Conservation (phyloP, 2,329 filamentous ascomycete genomes). For the Stagonosporopsis vannaccii region DNA sequence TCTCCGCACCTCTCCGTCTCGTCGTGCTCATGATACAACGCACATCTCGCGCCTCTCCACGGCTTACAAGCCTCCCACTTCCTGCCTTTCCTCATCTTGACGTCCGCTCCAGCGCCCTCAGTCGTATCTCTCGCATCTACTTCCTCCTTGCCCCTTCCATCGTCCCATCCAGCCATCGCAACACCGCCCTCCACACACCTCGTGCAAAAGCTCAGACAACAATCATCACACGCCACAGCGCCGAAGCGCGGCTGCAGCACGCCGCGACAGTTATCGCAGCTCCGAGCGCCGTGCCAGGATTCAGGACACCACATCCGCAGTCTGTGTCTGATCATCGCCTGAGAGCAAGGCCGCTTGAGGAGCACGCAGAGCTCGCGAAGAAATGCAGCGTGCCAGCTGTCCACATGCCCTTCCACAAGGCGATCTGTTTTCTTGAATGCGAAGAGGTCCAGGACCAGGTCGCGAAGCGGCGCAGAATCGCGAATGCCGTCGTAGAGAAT, state of each 20-base stretch:
- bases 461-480: slow-evolving; percentile 49
- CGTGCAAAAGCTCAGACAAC: slow-evolving; percentile 52
- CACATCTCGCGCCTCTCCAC: slow-evolving; percentile 47
- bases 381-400: slow-evolving; percentile 58
- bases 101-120: slow-evolving; percentile 28
- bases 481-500: slow-evolving; percentile 56
- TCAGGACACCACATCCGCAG: slow-evolving; percentile 51
- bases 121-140: slow-evolving; percentile 17
- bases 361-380: slow-evolving; percentile 56
- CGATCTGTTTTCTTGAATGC: slow-evolving; percentile 62
- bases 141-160: slow-evolving; percentile 31
- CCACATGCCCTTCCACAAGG: slow-evolving; percentile 55
- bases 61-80: slow-evolving; percentile 49
- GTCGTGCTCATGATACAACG: slow-evolving; percentile 49
- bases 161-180: slow-evolving; percentile 42
- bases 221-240: slow-evolving; percentile 51
- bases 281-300: slow-evolving; percentile 42
- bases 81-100: slow-evolving; percentile 35
- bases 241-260: slow-evolving; percentile 51
- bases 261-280: slow-evolving; percentile 49
- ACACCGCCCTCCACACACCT: slow-evolving; percentile 47
- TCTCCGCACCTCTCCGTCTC: slow-evolving; percentile 47
- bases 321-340: slow-evolving; percentile 52
- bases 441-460: slow-evolving; percentile 58
- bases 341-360: slow-evolving; percentile 55